Evolutionary conservation across 2,329 filamentous ascomycete genomes (phyloP).

Genomic region (Macrophomina phaseolina): DNA sequence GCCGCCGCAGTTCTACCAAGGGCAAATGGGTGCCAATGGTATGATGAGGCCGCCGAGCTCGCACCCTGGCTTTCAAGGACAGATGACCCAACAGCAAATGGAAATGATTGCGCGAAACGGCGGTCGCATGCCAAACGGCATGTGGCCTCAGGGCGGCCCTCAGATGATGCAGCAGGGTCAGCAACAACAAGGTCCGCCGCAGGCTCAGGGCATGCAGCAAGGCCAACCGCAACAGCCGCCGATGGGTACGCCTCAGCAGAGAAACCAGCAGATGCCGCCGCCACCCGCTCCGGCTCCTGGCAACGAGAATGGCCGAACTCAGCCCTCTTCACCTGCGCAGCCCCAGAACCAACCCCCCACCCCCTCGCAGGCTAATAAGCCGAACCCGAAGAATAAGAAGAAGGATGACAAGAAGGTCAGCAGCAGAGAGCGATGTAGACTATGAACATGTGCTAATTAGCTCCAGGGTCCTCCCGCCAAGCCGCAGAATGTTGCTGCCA

Average conservation of each 20-base stretch:
- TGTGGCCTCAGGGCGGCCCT: conserved; percentile 45
- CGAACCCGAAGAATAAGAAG: conserved; percentile 75
- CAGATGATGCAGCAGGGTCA: conserved; percentile 59
- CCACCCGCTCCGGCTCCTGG: conserved; percentile 53
- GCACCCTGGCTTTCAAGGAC: conserved; percentile 62
- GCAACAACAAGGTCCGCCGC: conserved; percentile 38
- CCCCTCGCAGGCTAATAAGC: conserved; percentile 74
- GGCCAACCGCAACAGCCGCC: conserved; percentile 59
- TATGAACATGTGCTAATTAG: background rate
- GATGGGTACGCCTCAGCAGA: conserved; percentile 75
- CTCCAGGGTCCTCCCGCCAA: conserved; percentile 16
- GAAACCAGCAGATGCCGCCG: conserved; percentile 62
- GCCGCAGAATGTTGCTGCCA: conserved; percentile 40
- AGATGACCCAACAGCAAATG: conserved; percentile 66
- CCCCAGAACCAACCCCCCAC: conserved; percentile 66
- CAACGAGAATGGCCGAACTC: conserved; percentile 48
- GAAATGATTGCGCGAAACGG: conserved; percentile 46
- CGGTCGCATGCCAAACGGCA: conserved; percentile 45
- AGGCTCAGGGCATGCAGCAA: conserved; percentile 47
- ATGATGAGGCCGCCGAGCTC: conserved; percentile 63
- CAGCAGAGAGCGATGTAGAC: background rate
- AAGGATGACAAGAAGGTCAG: conserved; percentile 73
- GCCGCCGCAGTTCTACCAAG: conserved; percentile 45
- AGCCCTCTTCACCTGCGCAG: conserved; percentile 55
- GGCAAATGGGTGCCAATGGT: conserved; percentile 41